Conservation (phyloP, 495 filamentous ascomycete genomes). For the Penicillium arizonense region DNA sequence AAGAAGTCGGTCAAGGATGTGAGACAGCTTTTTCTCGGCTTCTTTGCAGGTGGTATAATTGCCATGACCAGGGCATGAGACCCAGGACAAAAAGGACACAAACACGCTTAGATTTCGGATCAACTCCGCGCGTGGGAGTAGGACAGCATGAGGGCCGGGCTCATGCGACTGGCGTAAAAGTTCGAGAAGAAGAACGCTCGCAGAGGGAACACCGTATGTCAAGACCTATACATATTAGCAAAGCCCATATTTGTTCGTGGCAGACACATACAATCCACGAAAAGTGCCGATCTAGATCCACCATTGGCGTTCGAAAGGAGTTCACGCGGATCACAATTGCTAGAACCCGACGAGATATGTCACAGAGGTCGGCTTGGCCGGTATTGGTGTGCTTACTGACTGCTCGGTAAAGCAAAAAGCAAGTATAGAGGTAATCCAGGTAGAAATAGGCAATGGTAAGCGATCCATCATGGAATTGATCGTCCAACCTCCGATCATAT, state of each 20-base stretch:
- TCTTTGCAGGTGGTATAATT: conserved; percentile 53
- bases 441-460: conserved; percentile 37
- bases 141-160: conserved; percentile 27
- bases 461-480: conserved; percentile 24
- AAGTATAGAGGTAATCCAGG: conserved; percentile 54
- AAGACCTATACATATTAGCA: conserved; percentile 37
- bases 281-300: conserved; percentile 50
- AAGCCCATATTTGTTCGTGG: conserved; percentile 7
- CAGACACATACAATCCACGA: conserved; percentile 53
- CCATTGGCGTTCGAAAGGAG: conserved; percentile 45
- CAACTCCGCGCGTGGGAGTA: conserved; percentile 56
- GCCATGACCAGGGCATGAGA: conserved; percentile 50
- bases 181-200: conserved; percentile 61
- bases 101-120: conserved; percentile 66
- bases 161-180: conserved; percentile 56
- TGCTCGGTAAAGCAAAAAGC: conserved; percentile 58
- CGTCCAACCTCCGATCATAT: conserved; percentile 31
- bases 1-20: conserved; percentile 41
- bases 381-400: conserved; percentile 51
- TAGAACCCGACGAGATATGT: conserved; percentile 53
- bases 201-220: conserved; percentile 54
- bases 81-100: conserved; percentile 55
- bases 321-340: conserved; percentile 43
- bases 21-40: conserved; percentile 43
- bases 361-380: conserved; percentile 49